Evolutionary conservation across 1,284 basidiomycete genomes (phyloP).

Genomic region (Sporisorium reilianum): DNA sequence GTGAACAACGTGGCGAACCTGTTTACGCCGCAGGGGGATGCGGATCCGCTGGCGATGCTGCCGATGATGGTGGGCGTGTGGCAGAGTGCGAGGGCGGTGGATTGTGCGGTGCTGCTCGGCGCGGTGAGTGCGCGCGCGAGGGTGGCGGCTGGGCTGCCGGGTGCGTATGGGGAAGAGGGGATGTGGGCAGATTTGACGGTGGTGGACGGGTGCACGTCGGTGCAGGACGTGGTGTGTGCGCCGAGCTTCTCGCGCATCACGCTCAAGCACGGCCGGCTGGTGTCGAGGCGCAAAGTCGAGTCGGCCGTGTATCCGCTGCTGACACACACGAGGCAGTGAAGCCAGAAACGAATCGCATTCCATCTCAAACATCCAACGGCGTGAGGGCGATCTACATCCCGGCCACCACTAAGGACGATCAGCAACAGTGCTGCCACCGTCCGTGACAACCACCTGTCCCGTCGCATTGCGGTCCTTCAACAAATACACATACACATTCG

Average conservation of each 20-base stretch:
- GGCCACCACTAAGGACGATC: too few relatives aligned
- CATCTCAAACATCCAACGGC: too few relatives aligned
- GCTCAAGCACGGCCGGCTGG: slow-evolving; percentile 16
- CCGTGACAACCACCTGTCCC: slow-evolving; percentile 24
- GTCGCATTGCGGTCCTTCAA: slow-evolving; percentile 52
- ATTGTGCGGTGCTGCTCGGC: slow-evolving; percentile 21
- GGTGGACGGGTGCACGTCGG: slow-evolving; percentile 7
- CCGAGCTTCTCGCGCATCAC: slow-evolving; percentile 22
- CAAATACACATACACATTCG: slow-evolving; percentile 42
- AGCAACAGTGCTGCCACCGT: slow-evolving; percentile 31
- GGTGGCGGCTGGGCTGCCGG: slow-evolving; percentile 6
- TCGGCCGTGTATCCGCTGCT: slow-evolving; percentile 2
- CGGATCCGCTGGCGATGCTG: slow-evolving; percentile 44
- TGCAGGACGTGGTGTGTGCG: slow-evolving; percentile 21
- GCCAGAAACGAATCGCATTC: too few relatives aligned
- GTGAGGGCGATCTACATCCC: too few relatives aligned
- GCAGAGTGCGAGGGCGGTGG: slow-evolving; percentile 31
- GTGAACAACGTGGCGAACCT: slow-evolving; percentile 54
- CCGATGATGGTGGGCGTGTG: slow-evolving; percentile 44
- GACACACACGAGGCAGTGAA: neutral
- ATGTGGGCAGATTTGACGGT: slow-evolving; percentile 20
- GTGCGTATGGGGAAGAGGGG: neutral
- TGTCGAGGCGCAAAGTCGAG: slow-evolving; percentile 12
- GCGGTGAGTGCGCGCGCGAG: slow-evolving; percentile 12
- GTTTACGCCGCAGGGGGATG: slow-evolving; percentile 55